phyloP scores from a whole-genome alignment of 2,329 filamentous ascomycete species.

The Fusarium albidum region DNA sequence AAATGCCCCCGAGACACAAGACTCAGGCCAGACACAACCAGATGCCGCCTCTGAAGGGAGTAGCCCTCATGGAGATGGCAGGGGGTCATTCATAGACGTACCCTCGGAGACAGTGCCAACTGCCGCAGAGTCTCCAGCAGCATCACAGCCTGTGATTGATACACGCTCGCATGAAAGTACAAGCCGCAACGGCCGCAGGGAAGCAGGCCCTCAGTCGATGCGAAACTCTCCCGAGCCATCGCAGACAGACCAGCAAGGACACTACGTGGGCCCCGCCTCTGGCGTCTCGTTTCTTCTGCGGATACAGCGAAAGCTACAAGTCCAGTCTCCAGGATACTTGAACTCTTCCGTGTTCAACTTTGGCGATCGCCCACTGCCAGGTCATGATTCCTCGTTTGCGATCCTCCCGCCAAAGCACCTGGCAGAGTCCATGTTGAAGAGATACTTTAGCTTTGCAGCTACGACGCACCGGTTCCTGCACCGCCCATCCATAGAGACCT shows the following conservation, averaged over 20 bases:
- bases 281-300: conserved; percentile 28
- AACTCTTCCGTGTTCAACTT: conserved; percentile 57
- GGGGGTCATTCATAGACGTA: conserved; percentile 1
- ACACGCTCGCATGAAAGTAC: conserved; percentile 46
- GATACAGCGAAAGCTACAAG: conserved; percentile 42
- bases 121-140: background rate
- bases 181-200: conserved; percentile 45
- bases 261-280: conserved; percentile 32
- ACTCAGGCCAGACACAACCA: too few species aligned
- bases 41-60: too few species aligned
- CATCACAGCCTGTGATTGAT: background rate
- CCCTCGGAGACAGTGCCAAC: background rate
- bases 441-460: conserved; percentile 64
- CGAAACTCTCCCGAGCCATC: conserved; percentile 31
- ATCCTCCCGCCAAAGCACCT: conserved; percentile 48
- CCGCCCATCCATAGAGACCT: conserved; percentile 55
- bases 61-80: background rate
- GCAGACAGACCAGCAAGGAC: conserved; percentile 27
- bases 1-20: background rate
- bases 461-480: conserved; percentile 64
- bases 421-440: conserved; percentile 47
- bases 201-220: conserved; percentile 28
- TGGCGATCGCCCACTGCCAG: conserved; percentile 56
- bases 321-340: conserved; percentile 47
- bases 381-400: conserved; percentile 45